phyloP scores from a whole-genome alignment of 1,284 basidiomycete species.

The Boletus nobilissimus region DNA sequence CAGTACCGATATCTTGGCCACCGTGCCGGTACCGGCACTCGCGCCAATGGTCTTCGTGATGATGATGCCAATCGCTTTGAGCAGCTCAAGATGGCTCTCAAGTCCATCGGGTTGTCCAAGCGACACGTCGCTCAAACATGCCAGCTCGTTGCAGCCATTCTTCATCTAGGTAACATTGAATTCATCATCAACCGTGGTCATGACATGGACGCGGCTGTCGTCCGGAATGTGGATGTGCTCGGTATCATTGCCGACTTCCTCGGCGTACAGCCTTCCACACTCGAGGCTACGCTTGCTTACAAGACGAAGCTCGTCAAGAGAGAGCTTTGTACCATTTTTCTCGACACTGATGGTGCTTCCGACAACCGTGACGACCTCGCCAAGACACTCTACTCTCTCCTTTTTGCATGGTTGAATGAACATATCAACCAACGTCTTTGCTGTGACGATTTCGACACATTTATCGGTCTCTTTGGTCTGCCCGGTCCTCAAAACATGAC shows the following conservation, averaged over 20 bases:
- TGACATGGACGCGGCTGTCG: slow-evolving; percentile 90
- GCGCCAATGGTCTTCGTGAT: slow-evolving; percentile 61
- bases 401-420: slow-evolving; percentile 98
- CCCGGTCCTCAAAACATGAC: slow-evolving; percentile 85
- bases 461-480: slow-evolving; percentile 93
- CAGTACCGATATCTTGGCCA: slow-evolving; percentile 88
- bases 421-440: slow-evolving; percentile 88
- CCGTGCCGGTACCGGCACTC: slow-evolving; percentile 54
- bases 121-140: slow-evolving; percentile 94
- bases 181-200: slow-evolving; percentile 85
- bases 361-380: too few species aligned
- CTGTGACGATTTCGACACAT: slow-evolving; percentile 89
- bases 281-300: slow-evolving; percentile 91
- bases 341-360: slow-evolving; percentile 93
- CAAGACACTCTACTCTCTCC: too few species aligned
- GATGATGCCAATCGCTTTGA: slow-evolving; percentile 88
- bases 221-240: slow-evolving; percentile 84
- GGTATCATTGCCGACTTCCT: slow-evolving; percentile 90
- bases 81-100: slow-evolving; percentile 93
- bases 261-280: slow-evolving; percentile 78
- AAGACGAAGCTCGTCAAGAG: slow-evolving; percentile 93
- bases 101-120: slow-evolving; percentile 92
- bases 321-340: slow-evolving; percentile 95
- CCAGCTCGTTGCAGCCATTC: slow-evolving; percentile 92
- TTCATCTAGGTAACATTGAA: slow-evolving; percentile 95